These are phyloP conservation scores for Apiospora sp. DNA, from an alignment of 2,329 filamentous ascomycete species.

Conservation along the genomic window DNA sequence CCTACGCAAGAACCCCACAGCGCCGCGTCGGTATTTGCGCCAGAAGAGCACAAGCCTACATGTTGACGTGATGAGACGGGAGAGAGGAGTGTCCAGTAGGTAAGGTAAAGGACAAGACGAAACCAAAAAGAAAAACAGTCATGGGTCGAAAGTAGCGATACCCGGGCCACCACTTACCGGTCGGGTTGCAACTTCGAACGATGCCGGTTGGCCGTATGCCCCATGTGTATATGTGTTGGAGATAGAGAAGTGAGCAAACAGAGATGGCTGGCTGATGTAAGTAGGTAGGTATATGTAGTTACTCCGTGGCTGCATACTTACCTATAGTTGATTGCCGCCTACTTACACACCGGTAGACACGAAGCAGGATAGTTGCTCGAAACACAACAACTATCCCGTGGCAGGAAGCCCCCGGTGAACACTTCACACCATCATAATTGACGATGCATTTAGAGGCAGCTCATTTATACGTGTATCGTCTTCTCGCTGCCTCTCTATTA, in stretches of 20 bases:
- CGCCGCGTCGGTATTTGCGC: neutral
- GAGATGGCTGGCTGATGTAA: neutral
- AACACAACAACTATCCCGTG: neutral
- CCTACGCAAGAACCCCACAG: neutral
- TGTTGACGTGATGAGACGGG: neutral
- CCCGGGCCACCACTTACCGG: neutral
- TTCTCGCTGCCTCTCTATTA: no score
- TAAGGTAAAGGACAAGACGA: no score
- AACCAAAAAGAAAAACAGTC: neutral
- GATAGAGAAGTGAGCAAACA: neutral
- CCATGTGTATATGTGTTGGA: neutral
- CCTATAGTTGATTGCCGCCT: neutral
- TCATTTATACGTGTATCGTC: no score
- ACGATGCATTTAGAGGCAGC: neutral
- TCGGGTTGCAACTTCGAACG: conserved; percentile 9
- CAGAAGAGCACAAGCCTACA: neutral
- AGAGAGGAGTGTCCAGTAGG: neutral
- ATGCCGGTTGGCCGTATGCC: neutral
- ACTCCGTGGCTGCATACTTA: neutral
- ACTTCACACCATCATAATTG: neutral
- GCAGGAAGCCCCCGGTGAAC: neutral
- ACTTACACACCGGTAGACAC: neutral
- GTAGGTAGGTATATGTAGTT: neutral
- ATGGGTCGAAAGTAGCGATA: neutral
- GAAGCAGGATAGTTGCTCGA: neutral